A percentile compares a stretch with the other conserved stretches of the same genome.
Evolutionary conservation across 2,329 filamentous ascomycete species (phyloP).

Genomic region (Eutypa lata): DNA sequence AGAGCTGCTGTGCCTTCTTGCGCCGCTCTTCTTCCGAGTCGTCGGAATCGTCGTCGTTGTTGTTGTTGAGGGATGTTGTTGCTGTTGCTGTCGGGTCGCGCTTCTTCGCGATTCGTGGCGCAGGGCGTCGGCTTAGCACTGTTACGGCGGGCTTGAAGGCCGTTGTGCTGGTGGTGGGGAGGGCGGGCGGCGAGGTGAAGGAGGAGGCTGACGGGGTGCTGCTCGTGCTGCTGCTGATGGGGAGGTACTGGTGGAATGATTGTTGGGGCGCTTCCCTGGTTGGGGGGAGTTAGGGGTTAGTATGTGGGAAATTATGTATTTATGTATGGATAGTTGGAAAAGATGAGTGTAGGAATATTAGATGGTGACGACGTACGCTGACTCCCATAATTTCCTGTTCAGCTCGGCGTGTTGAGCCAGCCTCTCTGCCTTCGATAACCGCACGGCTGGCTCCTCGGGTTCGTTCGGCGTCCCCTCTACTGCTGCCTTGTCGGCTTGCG

Average conservation of each 20-base stretch:
- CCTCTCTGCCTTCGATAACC: slow-evolving; percentile 70
- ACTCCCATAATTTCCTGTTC: slow-evolving; percentile 84
- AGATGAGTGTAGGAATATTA: not conserved
- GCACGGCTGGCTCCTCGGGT: slow-evolving; percentile 34
- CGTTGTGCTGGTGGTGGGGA: slow-evolving; percentile 48
- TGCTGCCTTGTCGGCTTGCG: slow-evolving; percentile 61
- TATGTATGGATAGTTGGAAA: not conserved
- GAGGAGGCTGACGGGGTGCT: slow-evolving; percentile 55
- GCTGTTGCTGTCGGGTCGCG: slow-evolving; percentile 39
- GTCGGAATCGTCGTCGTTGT: slow-evolving; percentile 51
- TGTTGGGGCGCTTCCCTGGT: slow-evolving; percentile 66
- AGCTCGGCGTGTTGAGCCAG: slow-evolving; percentile 77
- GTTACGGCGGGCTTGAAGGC: slow-evolving; percentile 80
- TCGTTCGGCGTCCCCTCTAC: slow-evolving; percentile 32
- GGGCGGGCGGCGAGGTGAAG: slow-evolving; percentile 53
- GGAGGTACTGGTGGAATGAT: slow-evolving; percentile 68
- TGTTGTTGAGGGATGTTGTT: no score
- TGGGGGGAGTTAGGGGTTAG: not conserved
- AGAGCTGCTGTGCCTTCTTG: slow-evolving; percentile 52
- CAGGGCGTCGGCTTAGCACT: slow-evolving; percentile 79
- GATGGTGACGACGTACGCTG: slow-evolving; percentile 60
- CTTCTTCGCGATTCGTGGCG: slow-evolving; percentile 48
- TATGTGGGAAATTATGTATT: not conserved
- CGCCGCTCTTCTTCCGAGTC: slow-evolving; percentile 63
- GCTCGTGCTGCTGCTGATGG: slow-evolving; percentile 75